These are phyloP conservation scores for Pisolithus sp. DNA, from an alignment of 768 basidiomycete genomes.

Conservation along the genomic window DNA sequence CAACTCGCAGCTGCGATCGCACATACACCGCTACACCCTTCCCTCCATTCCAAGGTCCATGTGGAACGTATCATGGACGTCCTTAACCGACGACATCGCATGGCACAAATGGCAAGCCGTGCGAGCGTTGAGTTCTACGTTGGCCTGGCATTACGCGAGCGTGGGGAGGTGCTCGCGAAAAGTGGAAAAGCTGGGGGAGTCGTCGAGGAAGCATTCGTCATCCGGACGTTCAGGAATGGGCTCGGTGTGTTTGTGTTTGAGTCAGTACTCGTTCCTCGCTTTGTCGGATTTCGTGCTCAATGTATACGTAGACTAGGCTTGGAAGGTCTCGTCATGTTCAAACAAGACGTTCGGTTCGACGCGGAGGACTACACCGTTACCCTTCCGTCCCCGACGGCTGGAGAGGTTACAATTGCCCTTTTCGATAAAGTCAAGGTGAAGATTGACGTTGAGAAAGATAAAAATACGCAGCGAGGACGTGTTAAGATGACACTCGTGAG, in stretches of 20 bases:
- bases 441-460: slow-evolving; percentile 91
- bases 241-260: slow-evolving; percentile 93
- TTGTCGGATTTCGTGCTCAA: neutral
- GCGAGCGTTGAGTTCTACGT: slow-evolving; percentile 98
- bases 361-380: slow-evolving; percentile 84
- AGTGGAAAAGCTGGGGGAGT: slow-evolving; percentile 31
- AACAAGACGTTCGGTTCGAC: slow-evolving; percentile 83
- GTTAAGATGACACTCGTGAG: slow-evolving; percentile 77
- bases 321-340: slow-evolving; percentile 93
- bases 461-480: slow-evolving; percentile 83
- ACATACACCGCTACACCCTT: slow-evolving; percentile 75
- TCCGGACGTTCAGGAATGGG: slow-evolving; percentile 90
- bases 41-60: slow-evolving; percentile 80
- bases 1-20: slow-evolving; percentile 89
- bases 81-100: slow-evolving; percentile 87
- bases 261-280: slow-evolving; percentile 42
- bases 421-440: slow-evolving; percentile 93
- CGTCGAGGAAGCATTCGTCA: slow-evolving; percentile 84
- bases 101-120: slow-evolving; percentile 96
- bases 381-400: slow-evolving; percentile 43
- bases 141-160: slow-evolving; percentile 79
- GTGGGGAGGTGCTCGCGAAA: slow-evolving; percentile 35
- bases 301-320: slow-evolving; percentile 64
- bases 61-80: slow-evolving; percentile 83
- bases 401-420: slow-evolving; percentile 63